These are phyloP conservation scores for Schrenkiella parvula DNA, from an alignment of 345 rosid genomes.

Conservation along the genomic window DNA sequence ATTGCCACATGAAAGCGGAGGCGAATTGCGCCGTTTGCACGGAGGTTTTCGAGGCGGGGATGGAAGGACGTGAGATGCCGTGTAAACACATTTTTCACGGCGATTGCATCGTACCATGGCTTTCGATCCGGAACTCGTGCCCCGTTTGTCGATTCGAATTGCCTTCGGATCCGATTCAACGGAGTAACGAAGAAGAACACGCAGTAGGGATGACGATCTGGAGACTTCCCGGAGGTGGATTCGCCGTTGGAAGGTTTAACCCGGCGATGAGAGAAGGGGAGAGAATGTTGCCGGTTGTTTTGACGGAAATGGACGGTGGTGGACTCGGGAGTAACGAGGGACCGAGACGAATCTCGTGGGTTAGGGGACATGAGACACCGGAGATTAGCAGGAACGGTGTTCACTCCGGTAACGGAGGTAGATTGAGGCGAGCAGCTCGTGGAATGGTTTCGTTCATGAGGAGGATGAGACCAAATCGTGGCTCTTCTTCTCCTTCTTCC, in stretches of 20 bases:
- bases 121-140: constrained; percentile 63
- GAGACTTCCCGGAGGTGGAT: constrained; percentile 85
- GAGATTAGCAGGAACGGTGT: constrained; percentile 33
- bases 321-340: constrained; percentile 40
- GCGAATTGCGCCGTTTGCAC: constrained; percentile 73
- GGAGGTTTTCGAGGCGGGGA: constrained; percentile 57
- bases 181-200: constrained; percentile 6
- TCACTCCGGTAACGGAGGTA: constrained; percentile 33
- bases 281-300: constrained; percentile 51
- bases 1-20: constrained; percentile 38
- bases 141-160: constrained; percentile 69
- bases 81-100: constrained; percentile 71
- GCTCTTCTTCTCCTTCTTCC: constrained; percentile 14
- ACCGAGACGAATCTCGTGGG: constrained; percentile 51
- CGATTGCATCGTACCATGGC: constrained; percentile 76
- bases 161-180: constrained; percentile 38
- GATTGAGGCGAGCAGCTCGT: constrained; percentile 56
- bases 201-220: constrained; percentile 67
- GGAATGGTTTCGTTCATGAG: constrained; percentile 55
- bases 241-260: constrained; percentile 71
- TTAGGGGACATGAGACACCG: constrained; percentile 19
- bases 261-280: constrained; percentile 41
- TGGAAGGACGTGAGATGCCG: constrained; percentile 69
- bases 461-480: constrained; percentile 40
- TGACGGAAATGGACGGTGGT: constrained; percentile 70